These are phyloP conservation scores for Phaeosphaeriaceae sp. DNA, from an alignment of 2,329 filamentous ascomycete species.

Conservation along the genomic window DNA sequence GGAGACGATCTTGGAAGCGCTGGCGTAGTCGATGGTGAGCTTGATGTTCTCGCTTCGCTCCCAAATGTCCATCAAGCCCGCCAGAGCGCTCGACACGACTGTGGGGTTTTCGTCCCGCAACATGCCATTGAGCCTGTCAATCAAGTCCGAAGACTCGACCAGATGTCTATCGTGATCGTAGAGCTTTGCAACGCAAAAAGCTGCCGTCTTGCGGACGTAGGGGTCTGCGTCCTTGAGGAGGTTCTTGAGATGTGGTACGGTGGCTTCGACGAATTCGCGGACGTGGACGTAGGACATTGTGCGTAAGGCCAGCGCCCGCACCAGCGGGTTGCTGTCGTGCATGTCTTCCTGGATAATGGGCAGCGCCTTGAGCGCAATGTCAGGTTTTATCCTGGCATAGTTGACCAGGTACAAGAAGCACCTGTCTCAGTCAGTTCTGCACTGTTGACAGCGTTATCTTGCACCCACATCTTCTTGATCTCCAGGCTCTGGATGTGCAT, in stretches of 20 bases:
- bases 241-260: constrained; percentile 81
- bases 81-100: constrained; percentile 92
- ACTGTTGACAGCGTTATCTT: not conserved
- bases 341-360: constrained; percentile 91
- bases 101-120: constrained; percentile 96
- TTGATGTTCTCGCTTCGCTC: constrained; percentile 97
- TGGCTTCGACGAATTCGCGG: constrained; percentile 91
- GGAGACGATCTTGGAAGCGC: constrained; percentile 97
- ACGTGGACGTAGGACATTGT: constrained; percentile 99
- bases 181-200: constrained; percentile 94
- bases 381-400: constrained; percentile 92
- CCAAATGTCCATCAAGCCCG: constrained; percentile 96
- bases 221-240: constrained; percentile 87
- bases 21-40: constrained; percentile 95
- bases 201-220: constrained; percentile 96
- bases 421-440: constrained; percentile 62
- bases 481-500: constrained; percentile 95
- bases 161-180: constrained; percentile 94
- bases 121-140: constrained; percentile 88
- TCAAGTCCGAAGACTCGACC: constrained; percentile 89
- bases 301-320: constrained; percentile 87
- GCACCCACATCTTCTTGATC: constrained; percentile 96
- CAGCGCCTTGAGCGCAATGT: constrained; percentile 91
- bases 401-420: constrained; percentile 98
- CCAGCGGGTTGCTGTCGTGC: constrained; percentile 89